Evolutionary conservation across 2,329 filamentous ascomycete species (phyloP).

Genomic region (Emmonsia crescens): DNA sequence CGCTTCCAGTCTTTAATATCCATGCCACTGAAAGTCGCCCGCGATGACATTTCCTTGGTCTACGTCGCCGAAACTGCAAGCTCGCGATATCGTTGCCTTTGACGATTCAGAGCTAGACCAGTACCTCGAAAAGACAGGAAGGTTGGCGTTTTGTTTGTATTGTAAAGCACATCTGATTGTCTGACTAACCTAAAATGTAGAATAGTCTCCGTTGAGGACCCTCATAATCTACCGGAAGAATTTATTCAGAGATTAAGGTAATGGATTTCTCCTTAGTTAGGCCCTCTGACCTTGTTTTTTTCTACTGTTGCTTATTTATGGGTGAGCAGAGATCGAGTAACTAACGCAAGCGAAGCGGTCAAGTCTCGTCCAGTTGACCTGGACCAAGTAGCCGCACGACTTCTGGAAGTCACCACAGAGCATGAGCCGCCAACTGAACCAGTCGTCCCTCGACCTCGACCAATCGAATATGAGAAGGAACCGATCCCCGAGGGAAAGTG

Average conservation of each 20-base stretch:
- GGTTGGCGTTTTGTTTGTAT: not conserved
- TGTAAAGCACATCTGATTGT: not conserved
- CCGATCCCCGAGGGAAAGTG: not conserved
- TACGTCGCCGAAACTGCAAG: not conserved
- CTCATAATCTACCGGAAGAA: not conserved
- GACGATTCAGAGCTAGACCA: not conserved
- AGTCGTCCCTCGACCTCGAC: not conserved
- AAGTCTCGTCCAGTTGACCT: not conserved
- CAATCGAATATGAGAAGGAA: not conserved
- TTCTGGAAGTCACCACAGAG: not conserved
- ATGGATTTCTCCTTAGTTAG: not conserved
- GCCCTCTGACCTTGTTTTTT: too few species aligned
- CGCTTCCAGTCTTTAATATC: too few species aligned
- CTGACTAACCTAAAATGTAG: not conserved
- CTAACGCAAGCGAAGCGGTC: not conserved
- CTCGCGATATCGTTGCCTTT: not conserved
- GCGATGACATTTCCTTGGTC: not conserved
- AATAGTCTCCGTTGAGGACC: not conserved
- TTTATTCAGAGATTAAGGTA: conserved; percentile 1
- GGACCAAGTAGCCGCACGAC: not conserved
- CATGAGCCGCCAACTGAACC: not conserved
- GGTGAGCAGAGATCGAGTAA: not conserved
- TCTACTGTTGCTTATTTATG: not conserved
- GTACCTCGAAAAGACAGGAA: not conserved
- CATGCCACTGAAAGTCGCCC: not conserved